Base-by-base conservation (phyloP, 2,329 filamentous ascomycete species). In the Aspergillus terreus region DNA sequence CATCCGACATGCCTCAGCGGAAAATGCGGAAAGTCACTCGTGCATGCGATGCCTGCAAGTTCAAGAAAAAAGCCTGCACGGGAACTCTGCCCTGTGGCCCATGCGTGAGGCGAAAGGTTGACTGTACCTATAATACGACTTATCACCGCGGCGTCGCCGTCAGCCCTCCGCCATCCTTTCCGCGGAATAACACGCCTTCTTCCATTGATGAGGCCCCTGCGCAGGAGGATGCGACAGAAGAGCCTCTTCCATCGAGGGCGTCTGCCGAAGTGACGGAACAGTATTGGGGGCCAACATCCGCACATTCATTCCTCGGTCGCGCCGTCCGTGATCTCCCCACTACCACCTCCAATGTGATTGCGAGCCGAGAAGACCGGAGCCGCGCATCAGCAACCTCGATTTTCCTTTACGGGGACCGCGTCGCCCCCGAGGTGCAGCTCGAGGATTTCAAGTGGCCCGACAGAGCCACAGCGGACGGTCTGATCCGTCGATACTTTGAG, bases 21-120 rank as follows among this genome's bases (percentile, higher is more conserved):
- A 63, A 61, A 52, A 46, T 54, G 47, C 53, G 58, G 35, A 63
- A 63, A 46, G 59, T 63, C 23, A 61, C 59, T n/a, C 55, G 60
- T 32, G 60, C 60, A 27, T 63, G 59, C 42, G 59, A 63, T 46
- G 53, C 55, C n/a, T 63, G 60, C 50, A 61, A 60, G 44, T 32
- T 51, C 9, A 61, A 61, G 45, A 63, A 63, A 35, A 63, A 63
- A 43, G 56, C 60, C 6, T 63, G 59, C 43, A 63, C 59, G 2
- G 60, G 60, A 11, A 58, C 44, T 6, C 55, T 63, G 14, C 60
- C 60, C 9, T 62, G 60, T 45, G 53, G 45, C 12, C 59, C 59
- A 4, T 63, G 60, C 43, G 35, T 53, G 4, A 56, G 55, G 14
- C 54, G 52, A 7, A 49, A 54, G 25, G 19, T 42, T n/a, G 11